phyloP scores from a whole-genome alignment of 208 protist species.

The Hexamita inflata region DNA sequence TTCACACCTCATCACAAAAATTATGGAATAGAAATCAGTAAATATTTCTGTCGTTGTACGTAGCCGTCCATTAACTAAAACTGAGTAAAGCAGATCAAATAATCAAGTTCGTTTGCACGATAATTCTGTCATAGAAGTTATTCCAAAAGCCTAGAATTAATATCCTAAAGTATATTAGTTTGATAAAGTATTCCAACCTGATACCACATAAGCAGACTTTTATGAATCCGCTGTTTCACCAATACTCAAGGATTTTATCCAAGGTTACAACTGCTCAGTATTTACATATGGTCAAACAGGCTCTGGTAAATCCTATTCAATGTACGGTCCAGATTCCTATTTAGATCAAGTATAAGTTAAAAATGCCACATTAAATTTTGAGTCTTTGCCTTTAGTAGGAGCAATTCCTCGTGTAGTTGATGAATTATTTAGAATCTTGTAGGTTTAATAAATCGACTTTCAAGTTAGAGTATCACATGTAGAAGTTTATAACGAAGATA shows the following conservation, averaged over 20 bases:
- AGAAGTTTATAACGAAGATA: slow-evolving; percentile 39
- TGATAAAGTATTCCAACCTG: slow-evolving; percentile 9
- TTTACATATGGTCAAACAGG: slow-evolving; percentile 33
- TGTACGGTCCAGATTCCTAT: slow-evolving; percentile 13
- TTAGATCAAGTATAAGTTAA: not conserved
- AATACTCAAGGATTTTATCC: not conserved
- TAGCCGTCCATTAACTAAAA: too few species aligned
- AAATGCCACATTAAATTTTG: not conserved
- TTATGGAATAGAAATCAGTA: too few species aligned
- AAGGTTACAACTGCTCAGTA: slow-evolving; percentile 25
- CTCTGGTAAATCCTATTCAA: slow-evolving; percentile 27
- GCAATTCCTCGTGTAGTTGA: not conserved
- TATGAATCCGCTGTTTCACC: not conserved
- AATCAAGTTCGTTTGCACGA: too few species aligned
- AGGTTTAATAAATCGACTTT: slow-evolving; percentile 2
- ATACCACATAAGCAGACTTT: slow-evolving; percentile 7
- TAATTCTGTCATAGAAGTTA: too few species aligned
- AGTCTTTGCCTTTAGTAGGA: not conserved
- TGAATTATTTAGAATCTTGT: not conserved
- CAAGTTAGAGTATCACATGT: slow-evolving; percentile 4
- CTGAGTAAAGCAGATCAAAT: too few species aligned
- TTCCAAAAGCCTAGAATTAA: too few species aligned
- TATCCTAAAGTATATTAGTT: not conserved
- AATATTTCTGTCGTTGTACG: too few species aligned
- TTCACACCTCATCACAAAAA: too few species aligned